Percentiles rank a stretch among this genome's conserved stretches.
phyloP scores from a whole-genome alignment of 495 filamentous ascomycete species.

The Echria macrotheca region DNA sequence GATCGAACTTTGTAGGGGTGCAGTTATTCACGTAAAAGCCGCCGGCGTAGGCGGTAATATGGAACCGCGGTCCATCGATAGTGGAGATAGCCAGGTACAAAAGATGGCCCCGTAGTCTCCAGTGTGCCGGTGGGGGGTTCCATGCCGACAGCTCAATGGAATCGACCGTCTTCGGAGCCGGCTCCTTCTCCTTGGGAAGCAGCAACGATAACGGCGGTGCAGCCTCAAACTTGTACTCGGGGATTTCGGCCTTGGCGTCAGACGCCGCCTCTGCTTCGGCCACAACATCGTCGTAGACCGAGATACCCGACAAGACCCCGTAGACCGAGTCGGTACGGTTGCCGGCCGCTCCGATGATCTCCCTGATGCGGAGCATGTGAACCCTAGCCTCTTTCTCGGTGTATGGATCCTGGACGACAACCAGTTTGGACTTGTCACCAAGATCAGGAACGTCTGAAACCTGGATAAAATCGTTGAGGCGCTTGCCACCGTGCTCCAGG shows the following conservation, averaged over 20 bases:
- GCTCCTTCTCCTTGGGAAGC: conserved; percentile 56
- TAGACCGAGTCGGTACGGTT: conserved; percentile 83
- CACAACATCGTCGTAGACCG: conserved; percentile 73
- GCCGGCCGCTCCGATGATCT: conserved; percentile 86
- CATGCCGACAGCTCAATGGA: conserved; percentile 81
- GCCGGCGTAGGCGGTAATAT: conserved; percentile 87
- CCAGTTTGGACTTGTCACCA: conserved; percentile 64
- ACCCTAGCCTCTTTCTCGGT: conserved; percentile 97
- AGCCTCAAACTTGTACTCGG: conserved; percentile 70
- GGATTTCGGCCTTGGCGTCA: conserved; percentile 32
- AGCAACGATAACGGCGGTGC: conserved; percentile 62
- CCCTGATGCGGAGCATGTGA: conserved; percentile 83
- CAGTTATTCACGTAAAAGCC: conserved; percentile 97
- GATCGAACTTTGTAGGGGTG: conserved; percentile 87
- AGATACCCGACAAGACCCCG: conserved; percentile 79
- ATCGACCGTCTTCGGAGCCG: conserved; percentile 83
- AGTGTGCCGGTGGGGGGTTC: conserved; percentile 91
- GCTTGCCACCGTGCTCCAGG: conserved; percentile 75
- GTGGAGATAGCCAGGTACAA: conserved; percentile 86
- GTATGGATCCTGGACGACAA: conserved; percentile 90
- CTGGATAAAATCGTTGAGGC: conserved; percentile 92
- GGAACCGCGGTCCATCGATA: conserved; percentile 85
- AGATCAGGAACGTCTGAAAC: conserved; percentile 86
- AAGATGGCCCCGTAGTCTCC: conserved; percentile 86
- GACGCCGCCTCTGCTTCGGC: conserved; percentile 53